These are phyloP conservation scores for Globisporangium lucens DNA, from an alignment of 352 stramenopile species.

Conservation along the genomic window DNA sequence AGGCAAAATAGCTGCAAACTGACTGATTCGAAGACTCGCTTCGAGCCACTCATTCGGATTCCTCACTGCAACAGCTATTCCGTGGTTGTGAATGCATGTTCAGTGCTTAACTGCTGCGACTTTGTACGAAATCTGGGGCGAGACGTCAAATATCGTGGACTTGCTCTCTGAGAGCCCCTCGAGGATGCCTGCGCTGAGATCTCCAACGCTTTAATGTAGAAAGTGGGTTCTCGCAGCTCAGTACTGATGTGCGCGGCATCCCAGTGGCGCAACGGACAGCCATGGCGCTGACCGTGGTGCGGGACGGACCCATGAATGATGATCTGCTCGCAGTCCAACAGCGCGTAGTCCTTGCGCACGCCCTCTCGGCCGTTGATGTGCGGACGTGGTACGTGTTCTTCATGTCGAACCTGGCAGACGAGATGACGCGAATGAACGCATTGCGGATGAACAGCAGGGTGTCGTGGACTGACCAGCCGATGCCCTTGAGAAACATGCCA, in stretches of 20 bases:
- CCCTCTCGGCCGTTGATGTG: slow-evolving; percentile 86
- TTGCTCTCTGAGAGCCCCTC: slow-evolving; percentile 11
- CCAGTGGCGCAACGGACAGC: too few species aligned
- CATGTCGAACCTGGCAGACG: slow-evolving; percentile 67
- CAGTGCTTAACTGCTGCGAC: too few species aligned
- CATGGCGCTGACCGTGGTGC: slow-evolving; percentile 27
- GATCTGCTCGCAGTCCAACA: slow-evolving; percentile 58
- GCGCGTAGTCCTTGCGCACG: slow-evolving; percentile 64
- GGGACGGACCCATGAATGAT: slow-evolving; percentile 34
- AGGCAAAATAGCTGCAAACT: slow-evolving; percentile 27
- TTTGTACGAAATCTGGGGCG: too few species aligned
- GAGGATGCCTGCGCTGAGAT: slow-evolving; percentile 33
- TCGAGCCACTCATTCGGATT: slow-evolving; percentile 20
- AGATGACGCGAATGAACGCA: slow-evolving; percentile 65
- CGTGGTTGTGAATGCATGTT: too few species aligned
- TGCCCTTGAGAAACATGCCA: slow-evolving; percentile 81
- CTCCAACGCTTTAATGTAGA: slow-evolving; percentile 7
- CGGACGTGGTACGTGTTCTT: slow-evolving; percentile 87
- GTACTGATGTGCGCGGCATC: too few species aligned
- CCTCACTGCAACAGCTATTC: too few species aligned
- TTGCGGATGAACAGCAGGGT: slow-evolving; percentile 72
- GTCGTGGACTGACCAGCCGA: slow-evolving; percentile 75
- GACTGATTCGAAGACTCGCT: slow-evolving; percentile 37
- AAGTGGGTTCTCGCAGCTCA: too few species aligned
- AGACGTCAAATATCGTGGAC: too few species aligned